Evolutionary conservation across 306 rosid genomes (phyloP).

Genomic region (Inga leiocalycina): DNA sequence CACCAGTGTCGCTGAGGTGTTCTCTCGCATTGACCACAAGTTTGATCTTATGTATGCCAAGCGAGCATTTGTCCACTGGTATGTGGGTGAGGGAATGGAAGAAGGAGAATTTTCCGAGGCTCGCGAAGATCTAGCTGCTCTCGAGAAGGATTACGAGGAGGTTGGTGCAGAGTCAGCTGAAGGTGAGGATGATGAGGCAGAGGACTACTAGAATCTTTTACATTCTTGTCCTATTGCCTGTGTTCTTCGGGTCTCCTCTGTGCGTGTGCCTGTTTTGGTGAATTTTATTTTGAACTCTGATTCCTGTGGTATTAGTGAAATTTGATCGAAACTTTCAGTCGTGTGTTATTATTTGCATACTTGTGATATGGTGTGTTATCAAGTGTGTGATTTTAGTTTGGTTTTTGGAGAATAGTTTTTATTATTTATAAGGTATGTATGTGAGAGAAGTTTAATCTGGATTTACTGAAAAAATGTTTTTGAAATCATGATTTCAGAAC

Average conservation of each 20-base stretch:
- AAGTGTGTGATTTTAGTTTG: too few species aligned
- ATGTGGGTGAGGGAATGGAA: slow-evolving; percentile 3
- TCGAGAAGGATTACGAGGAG: slow-evolving; percentile 2
- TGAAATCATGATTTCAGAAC: too few species aligned
- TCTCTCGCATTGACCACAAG: slow-evolving; percentile 6
- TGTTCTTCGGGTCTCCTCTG: background rate
- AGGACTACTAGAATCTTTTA: background rate
- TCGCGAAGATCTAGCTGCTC: background rate
- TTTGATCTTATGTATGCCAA: background rate
- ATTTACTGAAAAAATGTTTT: too few species aligned
- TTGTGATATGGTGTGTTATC: background rate
- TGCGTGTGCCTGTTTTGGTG: background rate
- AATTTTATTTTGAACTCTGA: background rate
- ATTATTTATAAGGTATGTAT: too few species aligned
- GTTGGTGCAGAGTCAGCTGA: background rate
- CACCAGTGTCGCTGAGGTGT: background rate
- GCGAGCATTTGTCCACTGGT: background rate
- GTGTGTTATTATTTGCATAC: background rate
- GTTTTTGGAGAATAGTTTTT: too few species aligned
- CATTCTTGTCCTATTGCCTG: background rate
- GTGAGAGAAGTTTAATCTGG: too few species aligned
- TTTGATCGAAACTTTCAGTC: background rate
- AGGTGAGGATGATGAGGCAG: slow-evolving; percentile 4
- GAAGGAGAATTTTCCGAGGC: background rate
- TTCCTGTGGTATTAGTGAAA: background rate